These are phyloP conservation scores for Penicillium nucicola DNA, from an alignment of 495 filamentous ascomycete species.

Conservation along the genomic window DNA sequence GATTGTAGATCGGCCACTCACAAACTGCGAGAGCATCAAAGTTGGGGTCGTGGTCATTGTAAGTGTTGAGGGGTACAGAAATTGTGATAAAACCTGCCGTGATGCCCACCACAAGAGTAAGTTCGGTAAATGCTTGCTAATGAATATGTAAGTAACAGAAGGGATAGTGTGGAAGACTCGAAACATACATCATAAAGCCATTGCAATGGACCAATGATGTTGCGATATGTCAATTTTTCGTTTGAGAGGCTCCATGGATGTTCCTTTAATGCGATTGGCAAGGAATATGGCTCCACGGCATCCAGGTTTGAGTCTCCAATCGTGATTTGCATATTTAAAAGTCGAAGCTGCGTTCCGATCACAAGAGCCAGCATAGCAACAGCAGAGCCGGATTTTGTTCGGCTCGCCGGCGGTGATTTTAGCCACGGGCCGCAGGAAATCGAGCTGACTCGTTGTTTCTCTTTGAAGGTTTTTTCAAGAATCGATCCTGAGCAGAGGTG, in stretches of 20 bases:
- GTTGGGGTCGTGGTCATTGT: constrained; percentile 7
- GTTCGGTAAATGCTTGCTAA: constrained; percentile 13
- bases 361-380: constrained; percentile 26
- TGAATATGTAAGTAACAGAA: constrained; percentile 1
- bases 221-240: constrained; percentile 4
- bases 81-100: constrained; percentile 23
- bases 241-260: constrained; percentile 9
- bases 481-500: constrained; percentile 25
- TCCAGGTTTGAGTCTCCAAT: constrained; percentile 2
- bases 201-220: constrained; percentile 33
- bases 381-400: constrained; percentile 9
- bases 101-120: constrained; percentile 22
- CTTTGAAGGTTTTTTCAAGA: constrained; percentile 24
- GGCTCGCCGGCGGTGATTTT: neutral
- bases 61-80: constrained; percentile 14
- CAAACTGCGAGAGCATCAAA: constrained; percentile 3
- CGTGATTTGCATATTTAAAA: constrained; percentile 24
- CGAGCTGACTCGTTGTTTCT: constrained; percentile 17
- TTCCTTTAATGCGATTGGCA: constrained; percentile 7
- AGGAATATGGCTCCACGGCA: neutral
- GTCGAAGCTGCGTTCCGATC: constrained; percentile 27
- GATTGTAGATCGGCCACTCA: constrained; percentile 21
- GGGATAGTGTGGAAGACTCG: neutral
- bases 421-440: constrained; percentile 42
- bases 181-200: constrained; percentile 35